Conservation (phyloP, 805 yeast species). For the Priceomyces carsonii region DNA sequence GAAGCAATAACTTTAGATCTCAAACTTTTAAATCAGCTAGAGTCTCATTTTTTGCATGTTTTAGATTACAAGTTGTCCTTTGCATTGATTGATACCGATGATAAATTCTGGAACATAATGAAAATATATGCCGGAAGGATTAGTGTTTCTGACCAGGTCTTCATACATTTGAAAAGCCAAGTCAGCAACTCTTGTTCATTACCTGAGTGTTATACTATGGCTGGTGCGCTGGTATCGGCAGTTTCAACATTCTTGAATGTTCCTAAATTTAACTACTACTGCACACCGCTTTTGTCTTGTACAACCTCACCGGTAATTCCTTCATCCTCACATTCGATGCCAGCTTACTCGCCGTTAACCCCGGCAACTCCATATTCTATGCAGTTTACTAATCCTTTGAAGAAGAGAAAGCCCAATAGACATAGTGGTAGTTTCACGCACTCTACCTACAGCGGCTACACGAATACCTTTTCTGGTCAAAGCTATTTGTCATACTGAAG, state of each 20-base stretch:
- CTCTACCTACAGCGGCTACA: too few relatives aligned
- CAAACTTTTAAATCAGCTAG: conserved; percentile 26
- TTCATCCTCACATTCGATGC: conserved; percentile 4
- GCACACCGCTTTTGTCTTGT: conserved; percentile 1
- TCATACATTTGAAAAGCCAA: neutral
- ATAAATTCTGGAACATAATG: conserved; percentile 24
- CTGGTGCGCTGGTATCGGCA: too few relatives aligned
- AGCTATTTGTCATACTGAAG: too few relatives aligned
- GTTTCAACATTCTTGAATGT: too few relatives aligned
- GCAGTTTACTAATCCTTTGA: conserved; percentile 2
- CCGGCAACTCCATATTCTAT: conserved; percentile 22
- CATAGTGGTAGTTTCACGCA: too few relatives aligned
- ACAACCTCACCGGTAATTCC: conserved; percentile 4
- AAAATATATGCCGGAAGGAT: conserved; percentile 3
- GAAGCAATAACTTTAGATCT: conserved; percentile 18
- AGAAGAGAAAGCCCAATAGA: conserved; percentile 6
- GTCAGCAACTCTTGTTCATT: conserved; percentile 1
- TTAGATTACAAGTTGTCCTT: conserved; percentile 29
- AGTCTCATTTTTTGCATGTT: conserved; percentile 25
- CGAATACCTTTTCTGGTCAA: too few relatives aligned
- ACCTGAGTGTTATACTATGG: neutral
- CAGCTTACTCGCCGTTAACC: conserved; percentile 20
- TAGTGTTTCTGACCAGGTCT: neutral
- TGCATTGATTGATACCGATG: conserved; percentile 18
- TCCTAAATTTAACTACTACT: neutral